These are phyloP conservation scores for Coffea eugenioides DNA, from an alignment of 257 asterid genomes.

Conservation along the genomic window DNA sequence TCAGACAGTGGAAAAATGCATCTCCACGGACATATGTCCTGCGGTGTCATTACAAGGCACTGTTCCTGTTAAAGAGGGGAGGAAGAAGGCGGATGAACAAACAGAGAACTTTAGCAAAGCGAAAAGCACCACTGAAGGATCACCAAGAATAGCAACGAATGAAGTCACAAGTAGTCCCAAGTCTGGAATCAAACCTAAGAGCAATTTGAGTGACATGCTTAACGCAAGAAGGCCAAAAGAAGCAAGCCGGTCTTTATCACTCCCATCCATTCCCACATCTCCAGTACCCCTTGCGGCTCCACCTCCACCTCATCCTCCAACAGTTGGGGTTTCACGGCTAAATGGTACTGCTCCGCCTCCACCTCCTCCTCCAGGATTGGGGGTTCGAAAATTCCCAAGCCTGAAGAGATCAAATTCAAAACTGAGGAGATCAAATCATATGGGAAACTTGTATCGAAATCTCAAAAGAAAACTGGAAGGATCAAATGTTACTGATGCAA, in stretches of 20 bases:
- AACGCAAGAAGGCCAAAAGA: not conserved
- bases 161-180: not conserved
- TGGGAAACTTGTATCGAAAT: slow-evolving; percentile 63
- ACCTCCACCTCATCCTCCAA: not conserved
- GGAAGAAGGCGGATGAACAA: not conserved
- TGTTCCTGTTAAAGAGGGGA: not conserved
- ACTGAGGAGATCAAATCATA: slow-evolving; percentile 59
- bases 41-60: not conserved
- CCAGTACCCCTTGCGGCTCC: not conserved
- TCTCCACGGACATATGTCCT: not conserved
- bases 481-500: slow-evolving; percentile 33
- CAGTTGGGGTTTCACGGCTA: not conserved
- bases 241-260: not conserved
- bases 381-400: slow-evolving; percentile 23
- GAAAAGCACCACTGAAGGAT: not conserved
- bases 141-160: not conserved
- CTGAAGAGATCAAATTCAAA: slow-evolving; percentile 48
- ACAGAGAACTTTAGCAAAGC: not conserved
- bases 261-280: not conserved
- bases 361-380: slow-evolving; percentile 24
- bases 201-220: not conserved
- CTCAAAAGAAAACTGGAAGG: slow-evolving; percentile 79
- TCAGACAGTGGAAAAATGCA: slow-evolving; percentile 4
- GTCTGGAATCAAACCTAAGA: not conserved
- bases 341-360: slow-evolving; percentile 7